These are phyloP conservation scores for Eucalyptus erythrocorys DNA, from an alignment of 345 rosid genomes.

Conservation along the genomic window DNA sequence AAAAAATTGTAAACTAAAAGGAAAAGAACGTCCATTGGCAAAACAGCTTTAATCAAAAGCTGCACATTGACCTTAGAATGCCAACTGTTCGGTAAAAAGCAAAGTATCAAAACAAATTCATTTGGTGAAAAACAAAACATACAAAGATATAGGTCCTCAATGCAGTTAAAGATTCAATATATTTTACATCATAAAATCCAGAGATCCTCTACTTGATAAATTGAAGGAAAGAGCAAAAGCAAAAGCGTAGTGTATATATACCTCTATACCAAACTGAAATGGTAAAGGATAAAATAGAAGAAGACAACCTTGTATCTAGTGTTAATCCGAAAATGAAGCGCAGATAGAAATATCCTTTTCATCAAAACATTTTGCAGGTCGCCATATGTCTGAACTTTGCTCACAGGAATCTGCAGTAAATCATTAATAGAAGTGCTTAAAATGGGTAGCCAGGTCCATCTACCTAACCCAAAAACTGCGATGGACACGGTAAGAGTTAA, in stretches of 20 bases:
- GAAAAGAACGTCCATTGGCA: background rate
- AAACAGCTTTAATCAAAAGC: background rate
- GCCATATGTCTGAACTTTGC: slow-evolving; percentile 74
- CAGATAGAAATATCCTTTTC: slow-evolving; percentile 98
- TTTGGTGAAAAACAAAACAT: background rate
- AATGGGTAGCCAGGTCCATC: background rate
- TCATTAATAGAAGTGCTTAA: background rate
- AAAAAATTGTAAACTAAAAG: background rate
- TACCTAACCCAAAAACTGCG: background rate
- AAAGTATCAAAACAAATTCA: background rate
- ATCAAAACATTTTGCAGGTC: slow-evolving; percentile 91
- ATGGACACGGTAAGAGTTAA: background rate
- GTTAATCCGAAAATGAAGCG: slow-evolving; percentile 96
- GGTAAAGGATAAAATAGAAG: background rate
- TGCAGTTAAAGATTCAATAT: background rate
- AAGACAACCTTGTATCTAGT: slow-evolving; percentile 85
- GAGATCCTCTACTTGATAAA: background rate
- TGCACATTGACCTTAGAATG: background rate
- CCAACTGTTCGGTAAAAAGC: background rate
- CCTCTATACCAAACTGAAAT: background rate
- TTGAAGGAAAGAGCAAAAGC: background rate
- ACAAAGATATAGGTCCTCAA: background rate
- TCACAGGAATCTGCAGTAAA: slow-evolving; percentile 83
- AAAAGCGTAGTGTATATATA: background rate
- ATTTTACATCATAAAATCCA: background rate